Percentiles rank a stretch among this genome's conserved stretches.
phyloP scores from a whole-genome alignment of 805 yeast genomes.

The Clavispora asparagi region DNA sequence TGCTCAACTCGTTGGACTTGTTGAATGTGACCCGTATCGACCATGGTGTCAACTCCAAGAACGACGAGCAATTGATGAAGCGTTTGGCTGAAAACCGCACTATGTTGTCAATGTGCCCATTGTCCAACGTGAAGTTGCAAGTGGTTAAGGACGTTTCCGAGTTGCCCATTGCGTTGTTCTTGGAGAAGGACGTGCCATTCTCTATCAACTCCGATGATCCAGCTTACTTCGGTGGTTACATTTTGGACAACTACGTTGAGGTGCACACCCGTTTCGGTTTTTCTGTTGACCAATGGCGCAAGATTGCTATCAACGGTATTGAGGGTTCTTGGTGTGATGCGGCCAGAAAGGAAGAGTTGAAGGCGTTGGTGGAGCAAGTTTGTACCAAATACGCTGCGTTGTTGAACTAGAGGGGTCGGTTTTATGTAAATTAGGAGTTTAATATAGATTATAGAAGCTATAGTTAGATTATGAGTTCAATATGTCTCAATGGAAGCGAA shows the following conservation, averaged over 20 bases:
- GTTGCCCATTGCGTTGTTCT: slow-evolving; percentile 57
- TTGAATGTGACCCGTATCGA: slow-evolving; percentile 62
- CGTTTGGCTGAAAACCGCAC: slow-evolving; percentile 52
- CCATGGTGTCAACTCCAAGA: slow-evolving; percentile 68
- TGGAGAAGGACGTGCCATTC: slow-evolving; percentile 63
- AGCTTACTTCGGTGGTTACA: slow-evolving; percentile 79
- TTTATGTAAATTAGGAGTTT: background rate
- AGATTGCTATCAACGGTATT: slow-evolving; percentile 60
- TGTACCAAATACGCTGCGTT: slow-evolving; percentile 29
- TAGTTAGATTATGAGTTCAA: too few species aligned
- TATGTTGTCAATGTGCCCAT: slow-evolving; percentile 69
- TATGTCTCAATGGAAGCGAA: too few species aligned
- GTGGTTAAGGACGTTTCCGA: slow-evolving; percentile 65
- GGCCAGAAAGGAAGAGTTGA: slow-evolving; percentile 48
- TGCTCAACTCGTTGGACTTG: slow-evolving; percentile 50
- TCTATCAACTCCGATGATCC: slow-evolving; percentile 58
- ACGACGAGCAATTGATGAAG: slow-evolving; percentile 49
- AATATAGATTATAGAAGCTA: background rate
- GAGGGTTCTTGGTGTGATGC: slow-evolving; percentile 68
- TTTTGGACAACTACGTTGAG: slow-evolving; percentile 65
- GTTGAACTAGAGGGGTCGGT: background rate
- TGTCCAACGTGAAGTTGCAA: slow-evolving; percentile 70
- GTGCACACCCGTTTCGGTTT: slow-evolving; percentile 66
- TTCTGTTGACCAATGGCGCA: slow-evolving; percentile 54
- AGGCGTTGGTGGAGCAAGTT: slow-evolving; percentile 40